A percentile compares a stretch with the other conserved stretches of the same genome.
Conservation (phyloP, 2,329 filamentous ascomycete species). For the Alternaria solani region DNA sequence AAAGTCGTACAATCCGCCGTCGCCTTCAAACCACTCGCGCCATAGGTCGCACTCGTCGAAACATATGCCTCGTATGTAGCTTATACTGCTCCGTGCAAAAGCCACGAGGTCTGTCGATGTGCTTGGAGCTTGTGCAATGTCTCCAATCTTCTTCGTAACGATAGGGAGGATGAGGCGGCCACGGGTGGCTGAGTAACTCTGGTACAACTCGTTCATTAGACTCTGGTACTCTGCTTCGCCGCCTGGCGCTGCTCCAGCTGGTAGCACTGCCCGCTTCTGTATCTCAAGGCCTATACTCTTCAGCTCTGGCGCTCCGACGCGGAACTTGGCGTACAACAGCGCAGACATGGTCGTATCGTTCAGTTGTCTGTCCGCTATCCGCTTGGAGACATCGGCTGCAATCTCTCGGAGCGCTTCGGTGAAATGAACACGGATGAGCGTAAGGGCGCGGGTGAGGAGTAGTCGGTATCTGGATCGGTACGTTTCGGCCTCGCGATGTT, state of each 20-base stretch:
- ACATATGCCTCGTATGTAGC: slow-evolving; percentile 71
- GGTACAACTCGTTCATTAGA: slow-evolving; percentile 70
- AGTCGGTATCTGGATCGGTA: slow-evolving; percentile 89
- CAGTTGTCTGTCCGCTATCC: slow-evolving; percentile 70
- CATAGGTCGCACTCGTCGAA: slow-evolving; percentile 73
- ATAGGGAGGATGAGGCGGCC: slow-evolving; percentile 68
- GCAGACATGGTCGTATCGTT: slow-evolving; percentile 77
- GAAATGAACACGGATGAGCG: slow-evolving; percentile 72
- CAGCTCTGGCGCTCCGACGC: slow-evolving; percentile 70
- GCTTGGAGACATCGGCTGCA: slow-evolving; percentile 67
- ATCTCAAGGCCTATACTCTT: slow-evolving; percentile 73
- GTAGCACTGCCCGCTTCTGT: slow-evolving; percentile 69
- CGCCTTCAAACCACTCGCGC: slow-evolving; percentile 71
- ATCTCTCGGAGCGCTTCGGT: slow-evolving; percentile 69
- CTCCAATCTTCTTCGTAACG: slow-evolving; percentile 67
- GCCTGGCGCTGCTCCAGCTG: slow-evolving; percentile 65
- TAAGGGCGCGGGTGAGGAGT: slow-evolving; percentile 74
- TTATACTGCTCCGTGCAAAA: slow-evolving; percentile 70
- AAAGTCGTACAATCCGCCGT: slow-evolving; percentile 70
- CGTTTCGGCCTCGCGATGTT: slow-evolving; percentile 84
- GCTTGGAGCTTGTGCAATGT: slow-evolving; percentile 65
- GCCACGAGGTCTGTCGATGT: slow-evolving; percentile 69
- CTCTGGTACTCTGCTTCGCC: slow-evolving; percentile 71
- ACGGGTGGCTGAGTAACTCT: slow-evolving; percentile 68
- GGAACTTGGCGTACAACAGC: slow-evolving; percentile 74